Base-by-base conservation (phyloP, 2,329 filamentous ascomycete species). In the Microsporum canis region DNA sequence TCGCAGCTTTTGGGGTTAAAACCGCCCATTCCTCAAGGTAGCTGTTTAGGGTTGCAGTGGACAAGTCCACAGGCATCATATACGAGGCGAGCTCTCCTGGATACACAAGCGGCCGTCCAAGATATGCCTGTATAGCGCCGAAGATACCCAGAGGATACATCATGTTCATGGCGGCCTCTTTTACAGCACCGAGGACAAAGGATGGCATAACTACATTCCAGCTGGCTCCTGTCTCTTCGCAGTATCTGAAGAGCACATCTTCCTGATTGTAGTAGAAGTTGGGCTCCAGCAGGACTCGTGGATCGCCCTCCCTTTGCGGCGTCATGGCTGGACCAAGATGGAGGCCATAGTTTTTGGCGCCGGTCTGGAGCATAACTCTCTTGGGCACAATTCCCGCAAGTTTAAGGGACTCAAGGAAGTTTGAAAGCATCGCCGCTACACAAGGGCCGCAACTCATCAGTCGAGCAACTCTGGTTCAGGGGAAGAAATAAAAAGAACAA, bases 341-440 rank as follows among this genome's bases (percentile, higher is more conserved):
- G 29, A 63, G 55, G 7, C 67, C 67, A 61, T 68, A 69, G 43
- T 67, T 45, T 59, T 69, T 69, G 12, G 66, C 65, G 8, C 68
- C 67, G 7, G 68, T 68, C 51, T 82, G 80, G 7, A 80, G 73
- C 65, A 80, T 68, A 62, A 82, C 73, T 3, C 79, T 73, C 45
- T 74, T 75, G 0, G 79, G 79, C 3, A 69, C 72, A 61, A 79
- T 76, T 5, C 68, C 66, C 6, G 76, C 72, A 0, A 77, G 63
- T 1, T 73, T 69, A 4, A 82, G 70, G 0, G 77, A 75, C 2
- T 72, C 67, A 14, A 79, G 68, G 67, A 82, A 81, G 68, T 82
- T 81, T 8, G 71, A 68, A 8, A 82, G 71, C 2, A 82, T 70
- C 5, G 65, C 60, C 10, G 65, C 60, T 65, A 31, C 34, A 41